Evolutionary conservation across 768 basidiomycete species (phyloP), one percentile per base, ranked within the genome.

Genomic region (Leccinum obscurum): DNA sequence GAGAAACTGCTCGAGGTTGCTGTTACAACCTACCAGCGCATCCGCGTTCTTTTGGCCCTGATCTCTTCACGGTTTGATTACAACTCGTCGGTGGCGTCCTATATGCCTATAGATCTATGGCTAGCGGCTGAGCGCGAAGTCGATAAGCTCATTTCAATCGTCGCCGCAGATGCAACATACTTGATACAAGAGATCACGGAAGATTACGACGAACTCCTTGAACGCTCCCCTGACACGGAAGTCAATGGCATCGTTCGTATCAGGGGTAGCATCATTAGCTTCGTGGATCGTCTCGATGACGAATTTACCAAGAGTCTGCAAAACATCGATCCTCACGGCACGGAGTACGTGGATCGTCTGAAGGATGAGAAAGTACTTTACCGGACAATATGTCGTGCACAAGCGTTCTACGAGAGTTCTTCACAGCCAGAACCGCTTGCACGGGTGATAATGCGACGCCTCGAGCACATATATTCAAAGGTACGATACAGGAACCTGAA

Each of bases 381-480:
- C 75, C 85, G 86, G 71, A 95, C 93, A 34, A 93, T 99, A 64
- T 93, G 92, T 74, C 90, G 92, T 54, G 90, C 95, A 0, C 93
- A 98, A 75, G 85, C 88, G 10, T 88, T 94, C 70, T 98, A 96
- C 75, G 95, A 97, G 78, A 84, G 83, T 66, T 89, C 86, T 17
- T 78, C 81, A 28, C 87, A 89, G 74, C 77, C 81, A 41, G 95
- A 97, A 41, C 87, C 91, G 22, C 82, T 93, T 48, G 87, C 88
- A 41, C 85, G 96, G 46, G 92, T 95, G 39, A 82, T 98, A 57
- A 95, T 98, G 90, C 86, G 97, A 66, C 86, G 97, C 48, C 77
- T 99, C 61, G 97, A 99, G 73, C 97, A 98, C 72, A 94, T 99
- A 54, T 98, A 99, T 76, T 95, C 92, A 41, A 98, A 99, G 88